Evolutionary conservation across 2,329 filamentous ascomycete genomes (phyloP).

Genomic region (Calonectria crousiana): DNA sequence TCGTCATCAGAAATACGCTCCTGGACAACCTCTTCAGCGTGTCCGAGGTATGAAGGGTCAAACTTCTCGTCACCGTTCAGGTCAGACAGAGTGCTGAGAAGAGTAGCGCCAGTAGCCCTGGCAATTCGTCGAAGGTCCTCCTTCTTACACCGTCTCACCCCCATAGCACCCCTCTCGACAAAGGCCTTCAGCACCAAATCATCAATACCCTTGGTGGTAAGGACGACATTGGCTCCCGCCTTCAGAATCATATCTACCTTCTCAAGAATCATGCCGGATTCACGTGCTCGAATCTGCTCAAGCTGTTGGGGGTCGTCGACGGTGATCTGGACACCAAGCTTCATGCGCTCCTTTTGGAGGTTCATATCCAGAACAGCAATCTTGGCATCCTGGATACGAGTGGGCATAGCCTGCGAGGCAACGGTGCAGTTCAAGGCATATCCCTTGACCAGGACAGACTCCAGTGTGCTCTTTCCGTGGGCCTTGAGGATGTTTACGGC

Average conservation of each 20-base stretch:
- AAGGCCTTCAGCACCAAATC: constrained; percentile 96
- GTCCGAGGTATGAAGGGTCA: constrained; percentile 87
- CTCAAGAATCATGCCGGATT: constrained; percentile 93
- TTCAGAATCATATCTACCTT: constrained; percentile 98
- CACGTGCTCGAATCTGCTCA: constrained; percentile 94
- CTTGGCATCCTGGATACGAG: constrained; percentile 91
- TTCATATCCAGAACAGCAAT: constrained; percentile 99
- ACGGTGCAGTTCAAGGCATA: constrained; percentile 99
- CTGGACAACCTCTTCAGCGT: constrained; percentile 96
- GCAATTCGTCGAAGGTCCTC: constrained; percentile 96
- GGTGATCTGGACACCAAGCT: constrained; percentile 97
- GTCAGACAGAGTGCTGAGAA: constrained; percentile 94
- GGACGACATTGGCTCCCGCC: constrained; percentile 93
- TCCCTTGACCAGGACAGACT: constrained; percentile 93
- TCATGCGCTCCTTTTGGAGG: constrained; percentile 98
- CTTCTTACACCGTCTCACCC: constrained; percentile 96
- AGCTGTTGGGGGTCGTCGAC: constrained; percentile 97
- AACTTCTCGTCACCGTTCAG: constrained; percentile 98
- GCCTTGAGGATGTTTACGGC: constrained; percentile 99
- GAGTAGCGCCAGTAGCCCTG: constrained; percentile 92
- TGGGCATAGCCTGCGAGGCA: constrained; percentile 97
- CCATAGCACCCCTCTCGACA: constrained; percentile 95
- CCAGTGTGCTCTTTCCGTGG: constrained; percentile 90
- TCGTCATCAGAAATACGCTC: constrained; percentile 99
- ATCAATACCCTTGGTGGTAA: constrained; percentile 99